Base-by-base conservation (phyloP, 148 eudicot species). In the Vaccinium macrocarpon region DNA sequence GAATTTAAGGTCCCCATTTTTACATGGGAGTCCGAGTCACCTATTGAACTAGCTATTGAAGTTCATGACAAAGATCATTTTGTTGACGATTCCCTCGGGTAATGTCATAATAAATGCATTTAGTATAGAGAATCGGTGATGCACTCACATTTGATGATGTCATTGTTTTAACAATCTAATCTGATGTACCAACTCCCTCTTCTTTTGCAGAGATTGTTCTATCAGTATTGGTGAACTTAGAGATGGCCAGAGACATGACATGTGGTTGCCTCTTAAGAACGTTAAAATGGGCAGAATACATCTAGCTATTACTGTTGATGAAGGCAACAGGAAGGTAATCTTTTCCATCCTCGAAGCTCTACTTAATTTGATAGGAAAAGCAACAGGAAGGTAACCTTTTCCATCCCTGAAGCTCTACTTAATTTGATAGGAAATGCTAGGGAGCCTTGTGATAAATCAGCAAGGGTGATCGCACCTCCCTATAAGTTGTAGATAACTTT, bases 1-100 rank as follows among this genome's bases (percentile, higher is more conserved):
- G 98, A 95, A 85, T 97, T 93, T 86, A 95, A 90, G 84, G 87
- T 97, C 81, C 98, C 99, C 76, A 87, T 97, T 51, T 78, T 87
- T 85, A 76, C 96, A 35, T 97, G 98, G 98, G 97, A 97, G 38
- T 85, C 91, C 98, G 97, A 97, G 38, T 85, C 91, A 5, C 87
- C 86, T 15, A 93, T 93, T 88, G 76, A 90, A 71, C 89, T 97
- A 32, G 85, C 80, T 59, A 90, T 97, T 74, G 94, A 90, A 91
- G 94, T 94, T 84, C 93, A 90, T 83, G 99, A 97, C 86, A 97
- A 97, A 87, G 98, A 97, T 82, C 93, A 57, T 59, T 85, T 97
- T 61, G 85, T 88, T 81, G 99, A 97, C 86, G 98, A 95, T 78
- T 86, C 79, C 82, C 91, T 93, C 71, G 98, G 99, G 98, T 97